Conservation (phyloP, 176 grass and related monocot genomes). For the bread wheat (Triticum aestivum) region IWGSC_CS_RefSeq_v2.1 NC_057813.1:695610405-695610904, state of each 20-base stretch:
- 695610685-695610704: conserved; percentile 13
- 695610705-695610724: conserved; percentile 41
- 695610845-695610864: not conserved
- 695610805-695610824: conserved; percentile 43
- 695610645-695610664: conserved; percentile 33
- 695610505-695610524: conserved; percentile 51
- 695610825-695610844: not conserved
- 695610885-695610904: not conserved
- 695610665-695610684: not conserved
- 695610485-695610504: conserved; percentile 52
- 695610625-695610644: conserved; percentile 44
- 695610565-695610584: conserved; percentile 57
- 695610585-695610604: conserved; percentile 68
- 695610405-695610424: conserved; percentile 44
- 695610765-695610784: conserved; percentile 71
- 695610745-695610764: conserved; percentile 50
- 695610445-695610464: conserved; percentile 72
- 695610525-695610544: conserved; percentile 48
- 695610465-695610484: conserved; percentile 61
- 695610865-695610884: not conserved
- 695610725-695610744: conserved; percentile 24
- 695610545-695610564: conserved; percentile 55
- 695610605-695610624: conserved; percentile 77
- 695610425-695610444: conserved; percentile 76
- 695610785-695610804: conserved; percentile 73